These are phyloP conservation scores for Melocanna baccifera DNA, from an alignment of 176 grass and related monocot genomes.

Conservation along the genomic window DNA sequence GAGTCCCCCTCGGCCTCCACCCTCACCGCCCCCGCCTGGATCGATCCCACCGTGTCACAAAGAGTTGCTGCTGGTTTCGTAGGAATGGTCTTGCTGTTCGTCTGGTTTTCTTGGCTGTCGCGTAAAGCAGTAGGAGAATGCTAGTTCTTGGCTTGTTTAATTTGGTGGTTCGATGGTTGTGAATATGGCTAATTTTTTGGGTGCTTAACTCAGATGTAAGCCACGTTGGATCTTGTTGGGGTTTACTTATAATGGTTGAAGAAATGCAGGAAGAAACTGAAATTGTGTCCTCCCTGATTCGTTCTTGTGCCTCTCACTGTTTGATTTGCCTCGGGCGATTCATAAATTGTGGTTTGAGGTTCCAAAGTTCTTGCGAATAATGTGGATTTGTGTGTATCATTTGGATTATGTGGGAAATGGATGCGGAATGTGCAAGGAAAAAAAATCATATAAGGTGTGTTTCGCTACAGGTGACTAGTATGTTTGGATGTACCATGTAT, in stretches of 20 bases:
- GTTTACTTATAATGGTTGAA: not conserved
- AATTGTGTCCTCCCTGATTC: not conserved
- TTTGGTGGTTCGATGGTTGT: not conserved
- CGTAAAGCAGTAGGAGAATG: not conserved
- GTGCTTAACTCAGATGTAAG: constrained; percentile 13
- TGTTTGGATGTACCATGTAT: no score
- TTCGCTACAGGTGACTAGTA: no score
- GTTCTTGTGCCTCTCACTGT: no score
- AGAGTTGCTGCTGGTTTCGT: not conserved
- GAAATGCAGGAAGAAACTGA: not conserved
- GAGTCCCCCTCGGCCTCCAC: not conserved
- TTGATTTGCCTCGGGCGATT: no score
- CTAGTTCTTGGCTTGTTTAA: not conserved
- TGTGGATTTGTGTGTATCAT: no score
- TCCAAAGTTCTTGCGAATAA: no score
- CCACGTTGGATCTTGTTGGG: not conserved
- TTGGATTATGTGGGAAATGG: no score
- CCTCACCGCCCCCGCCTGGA: not conserved
- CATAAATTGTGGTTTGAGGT: not conserved
- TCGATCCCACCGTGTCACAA: not conserved
- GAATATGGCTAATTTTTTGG: constrained; percentile 36
- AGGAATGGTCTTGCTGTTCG: not conserved
- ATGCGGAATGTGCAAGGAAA: no score
- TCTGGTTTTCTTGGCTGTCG: not conserved
- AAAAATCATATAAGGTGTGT: no score